Base-by-base conservation (phyloP, 768 basidiomycete species). In the Saitozyma sp. region DNA sequence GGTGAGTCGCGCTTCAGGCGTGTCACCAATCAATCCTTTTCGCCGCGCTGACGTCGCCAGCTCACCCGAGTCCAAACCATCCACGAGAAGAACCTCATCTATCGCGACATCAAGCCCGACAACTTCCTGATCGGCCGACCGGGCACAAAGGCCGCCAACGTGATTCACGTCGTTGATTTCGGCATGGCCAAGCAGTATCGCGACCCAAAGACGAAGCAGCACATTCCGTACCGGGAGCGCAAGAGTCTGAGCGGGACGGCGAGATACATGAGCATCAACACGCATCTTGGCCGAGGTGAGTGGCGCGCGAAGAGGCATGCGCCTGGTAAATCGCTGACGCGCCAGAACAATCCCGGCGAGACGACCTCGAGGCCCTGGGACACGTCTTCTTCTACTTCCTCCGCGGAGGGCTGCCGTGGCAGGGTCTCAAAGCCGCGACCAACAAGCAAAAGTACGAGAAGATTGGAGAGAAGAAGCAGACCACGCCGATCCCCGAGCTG, bases 371-470 rank as follows among this genome's bases (percentile, higher is more conserved):
- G 82, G 91, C 96, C n/a, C 86, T 99, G 19, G 96, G 96, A 2
- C 96, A 99, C 82, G 96, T 99, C 70, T 99, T 99, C 83, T 96
- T 99, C 91, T 99, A 99, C 83, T 98, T 99, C 82, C 81, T 98
- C 56, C 86, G 96, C 57, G 96, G 96, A 19, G 95, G 93, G 71
- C 78, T 99, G 57, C 96, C 96, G 20, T 99, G 96, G 96, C 96
- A 99, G 78, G 96, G 96, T 61, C 85, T 99, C 61, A 98, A 98
- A 82, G 96, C 96, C 41, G 96, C 96, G 38, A 99, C 94, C 55
- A 98, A 99, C 84, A 99, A 99, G 83, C 96, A 98, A 80, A 98
- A 98, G 84, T 99, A 99, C 82, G 95, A 99, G 84, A 99, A 98
- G 85, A 99, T 99, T 79, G 95, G 95, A 66, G 95, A 99, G 84